Evolutionary conservation across 2,329 filamentous ascomycete genomes (phyloP), one percentile per base, ranked within the genome.

Genomic region (Pyrenophora tritici-repentis): DNA sequence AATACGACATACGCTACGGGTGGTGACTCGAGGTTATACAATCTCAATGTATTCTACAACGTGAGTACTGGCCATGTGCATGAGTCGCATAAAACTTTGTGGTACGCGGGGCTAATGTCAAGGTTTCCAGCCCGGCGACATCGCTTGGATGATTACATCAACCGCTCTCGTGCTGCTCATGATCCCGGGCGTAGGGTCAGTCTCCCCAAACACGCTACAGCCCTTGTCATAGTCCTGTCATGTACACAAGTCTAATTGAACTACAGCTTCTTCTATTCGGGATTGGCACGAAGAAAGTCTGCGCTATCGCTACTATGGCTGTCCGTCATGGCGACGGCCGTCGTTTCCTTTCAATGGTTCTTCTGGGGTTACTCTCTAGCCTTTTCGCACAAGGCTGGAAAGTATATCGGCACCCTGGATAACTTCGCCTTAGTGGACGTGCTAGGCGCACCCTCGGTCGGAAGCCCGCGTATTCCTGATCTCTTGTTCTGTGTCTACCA

Each of bases 301-400:
- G 91, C 91, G 3, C 81, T 96, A 47, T 90, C 90, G 14, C 81
- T 96, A 55, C 88, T 96, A 73, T 92, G 90, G 82, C 82, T 96
- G 3, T 89, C 89, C 12, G 83, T 96, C 78, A 87, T 96, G 78
- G 87, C 89, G 13, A 84, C 88, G 3, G 89, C 85, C 9, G 85
- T 95, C 59, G 85, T 91, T 54, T 87, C 86, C 42, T 95, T 96
- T 76, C 90, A 96, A 71, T 96, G 91, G 91, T 96, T 95, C 79
- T 93, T 96, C 79, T 96, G 91, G 91, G 91, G 91, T 40, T 96
- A 90, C 72, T 91, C 88, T 4, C 76, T 94, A 9, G 85, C 89
- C 40, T 94, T 92, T 72, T 94, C 90, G 13, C 90, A 93, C 74
- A 81, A 82, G 2, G 88, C 88, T 20, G 86, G 87, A 39, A 83